Base-by-base conservation (phyloP, 176 grass and related monocot genomes). In the Zea luxurians region DNA sequence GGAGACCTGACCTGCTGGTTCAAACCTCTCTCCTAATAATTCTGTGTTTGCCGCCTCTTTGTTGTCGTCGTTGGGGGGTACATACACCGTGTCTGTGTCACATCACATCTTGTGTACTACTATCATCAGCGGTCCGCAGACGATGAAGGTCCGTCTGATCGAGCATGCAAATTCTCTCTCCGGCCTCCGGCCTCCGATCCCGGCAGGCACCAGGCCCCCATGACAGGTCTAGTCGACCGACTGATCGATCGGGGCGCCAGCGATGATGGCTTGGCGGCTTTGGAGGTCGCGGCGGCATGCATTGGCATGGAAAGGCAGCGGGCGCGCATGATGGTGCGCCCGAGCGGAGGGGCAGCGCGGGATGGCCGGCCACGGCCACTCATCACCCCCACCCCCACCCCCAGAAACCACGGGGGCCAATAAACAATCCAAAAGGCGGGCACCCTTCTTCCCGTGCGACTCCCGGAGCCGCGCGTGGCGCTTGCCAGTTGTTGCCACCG, bases 291-390 rank as follows among this genome's bases (percentile, higher is more conserved):
- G 20, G 38, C 37, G 47, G n/a, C n/a, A n/a, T n/a, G n/a, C n/a
- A n/a, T n/a, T n/a, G 58, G 58, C 83, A 53, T 15, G 65, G 58
- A 73, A 82, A 54, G 74, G 79, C 60, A 12, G 21, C 35, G 66
- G 10, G 61, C 13, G 48, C 59, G 68, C 68, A 83, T 83, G 61
- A 75, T 75, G 62, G 20, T 79, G 80, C 80, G 36, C 69, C 62
- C 75, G 69, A 62, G 37, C 37, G 70, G 62, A 83, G 81, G 81
- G 62, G 67, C 81, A 88, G 44, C 46, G 4, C 60, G 68, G 37
- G 15, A 83, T 74, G 74, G 68, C 59, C 43, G 46, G 17, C 17
- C 46, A 11, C 46, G 1, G 4, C 60, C 49, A 74, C 79, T 86
- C 84, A 86, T 86, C 1, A 49, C 74, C 5, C 3, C 84, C 78